Evolutionary conservation across 257 asterid genomes (phyloP).

Genomic region (Thymus mandschuricus): DNA sequence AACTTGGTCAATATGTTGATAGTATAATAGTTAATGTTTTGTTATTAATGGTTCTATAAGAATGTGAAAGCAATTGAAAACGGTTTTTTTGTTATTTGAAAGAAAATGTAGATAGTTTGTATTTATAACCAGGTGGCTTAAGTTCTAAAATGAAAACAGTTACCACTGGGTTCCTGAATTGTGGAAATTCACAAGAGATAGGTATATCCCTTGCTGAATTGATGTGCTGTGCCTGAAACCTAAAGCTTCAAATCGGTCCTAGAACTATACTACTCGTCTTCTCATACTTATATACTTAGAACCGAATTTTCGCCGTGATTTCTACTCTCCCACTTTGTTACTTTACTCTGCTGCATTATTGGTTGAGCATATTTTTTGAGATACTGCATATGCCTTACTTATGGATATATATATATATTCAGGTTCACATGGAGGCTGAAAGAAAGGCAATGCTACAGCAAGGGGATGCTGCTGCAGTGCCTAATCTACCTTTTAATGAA

Average conservation of each 20-base stretch:
- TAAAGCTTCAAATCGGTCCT: neutral
- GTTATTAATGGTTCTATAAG: neutral
- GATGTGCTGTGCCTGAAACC: no score
- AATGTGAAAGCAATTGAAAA: neutral
- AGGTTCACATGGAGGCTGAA: constrained; percentile 99
- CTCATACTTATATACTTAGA: neutral
- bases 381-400: constrained; percentile 11
- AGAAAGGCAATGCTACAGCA: constrained; percentile 67
- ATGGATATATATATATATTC: constrained; percentile 34
- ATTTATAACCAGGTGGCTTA: neutral
- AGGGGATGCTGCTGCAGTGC: constrained; percentile 50
- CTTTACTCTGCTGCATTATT: neutral
- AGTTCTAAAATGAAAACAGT: neutral
- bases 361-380: neutral
- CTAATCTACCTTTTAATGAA: constrained; percentile 55
- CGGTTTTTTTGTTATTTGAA: constrained; percentile 2
- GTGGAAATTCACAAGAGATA: neutral
- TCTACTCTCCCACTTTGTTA: neutral
- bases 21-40: constrained; percentile 22
- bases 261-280: neutral
- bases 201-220: neutral
- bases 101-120: constrained; percentile 3
- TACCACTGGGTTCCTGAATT: neutral
- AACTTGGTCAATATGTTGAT: constrained; percentile 7
- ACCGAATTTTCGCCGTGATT: neutral